A percentile compares a stretch with the other conserved stretches of the same genome.
Evolutionary conservation across 192 early-diverging fungal species (phyloP).

Genomic region (Ambispora gerdemannii): DNA sequence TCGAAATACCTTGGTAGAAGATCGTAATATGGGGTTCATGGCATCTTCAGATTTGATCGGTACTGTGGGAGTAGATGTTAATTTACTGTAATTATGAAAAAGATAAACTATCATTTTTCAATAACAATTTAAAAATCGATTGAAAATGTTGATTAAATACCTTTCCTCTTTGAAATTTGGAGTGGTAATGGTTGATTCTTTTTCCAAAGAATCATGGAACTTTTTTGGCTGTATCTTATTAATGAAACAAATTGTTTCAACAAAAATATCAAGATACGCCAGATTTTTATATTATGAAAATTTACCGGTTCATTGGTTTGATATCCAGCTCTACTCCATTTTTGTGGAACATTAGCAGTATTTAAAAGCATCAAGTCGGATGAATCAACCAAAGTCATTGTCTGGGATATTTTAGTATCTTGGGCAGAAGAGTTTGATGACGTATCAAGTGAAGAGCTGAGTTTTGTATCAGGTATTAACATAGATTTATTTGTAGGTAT

Average conservation of each 20-base stretch:
- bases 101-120: no score
- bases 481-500: no score
- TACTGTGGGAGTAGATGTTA: no score
- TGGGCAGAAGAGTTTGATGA: no score
- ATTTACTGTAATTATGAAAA: no score
- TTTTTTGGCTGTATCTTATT: not conserved
- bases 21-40: not conserved
- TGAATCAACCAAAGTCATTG: not conserved
- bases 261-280: not conserved
- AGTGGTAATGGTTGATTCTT: not conserved
- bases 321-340: conserved; percentile 22
- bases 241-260: not conserved
- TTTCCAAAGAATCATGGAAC: not conserved
- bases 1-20: conserved; percentile 2
- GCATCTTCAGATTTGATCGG: not conserved
- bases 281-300: not conserved
- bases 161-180: not conserved
- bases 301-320: conserved; percentile 2
- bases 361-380: not conserved
- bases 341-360: not conserved
- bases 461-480: no score
- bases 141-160: not conserved
- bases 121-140: no score
- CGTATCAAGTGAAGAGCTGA: no score
- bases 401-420: not conserved